Conservation (phyloP, 169 alveolate genomes). For the Plasmodium fragile region DNA sequence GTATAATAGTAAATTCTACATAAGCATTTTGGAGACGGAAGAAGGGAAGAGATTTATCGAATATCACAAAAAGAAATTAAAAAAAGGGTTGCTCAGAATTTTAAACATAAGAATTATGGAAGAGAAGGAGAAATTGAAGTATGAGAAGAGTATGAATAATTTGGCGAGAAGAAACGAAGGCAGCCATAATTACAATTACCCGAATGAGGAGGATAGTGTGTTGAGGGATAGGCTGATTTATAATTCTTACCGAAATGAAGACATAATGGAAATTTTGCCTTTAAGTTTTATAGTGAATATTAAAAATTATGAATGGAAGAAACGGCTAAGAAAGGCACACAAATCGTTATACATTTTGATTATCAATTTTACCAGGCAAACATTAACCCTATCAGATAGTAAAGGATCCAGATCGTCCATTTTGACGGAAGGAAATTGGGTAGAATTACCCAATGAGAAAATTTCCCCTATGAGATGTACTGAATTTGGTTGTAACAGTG, state of each 20-base stretch:
- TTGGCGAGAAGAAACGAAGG: conserved; percentile 4
- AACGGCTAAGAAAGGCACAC: conserved; percentile 85
- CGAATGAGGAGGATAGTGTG: conserved; percentile 3
- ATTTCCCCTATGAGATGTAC: conserved; percentile 86
- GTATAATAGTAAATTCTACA: conserved; percentile 69
- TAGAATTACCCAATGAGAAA: conserved; percentile 89
- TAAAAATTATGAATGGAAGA: conserved; percentile 83
- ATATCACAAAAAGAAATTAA: conserved; percentile 66
- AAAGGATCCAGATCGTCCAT: conserved; percentile 70
- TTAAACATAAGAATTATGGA: conserved; percentile 56
- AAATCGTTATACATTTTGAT: conserved; percentile 87
- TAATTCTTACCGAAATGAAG: conserved; percentile 42
- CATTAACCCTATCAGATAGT: conserved; percentile 70
- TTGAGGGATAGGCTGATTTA: conserved; percentile 7
- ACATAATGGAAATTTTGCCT: conserved; percentile 73
- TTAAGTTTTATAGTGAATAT: conserved; percentile 76
- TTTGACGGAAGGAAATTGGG: conserved; percentile 86
- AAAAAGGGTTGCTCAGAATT: conserved; percentile 52
- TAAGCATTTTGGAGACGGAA: conserved; percentile 74
- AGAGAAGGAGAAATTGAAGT: conserved; percentile 63
- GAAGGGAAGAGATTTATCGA: conserved; percentile 73
- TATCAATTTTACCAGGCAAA: conserved; percentile 86
- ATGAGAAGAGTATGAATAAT: conserved; percentile 18
- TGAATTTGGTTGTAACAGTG: conserved; percentile 88
- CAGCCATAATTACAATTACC: background rate